phyloP scores from a whole-genome alignment of 768 basidiomycete species.

The Termitomyces sp. region DNA sequence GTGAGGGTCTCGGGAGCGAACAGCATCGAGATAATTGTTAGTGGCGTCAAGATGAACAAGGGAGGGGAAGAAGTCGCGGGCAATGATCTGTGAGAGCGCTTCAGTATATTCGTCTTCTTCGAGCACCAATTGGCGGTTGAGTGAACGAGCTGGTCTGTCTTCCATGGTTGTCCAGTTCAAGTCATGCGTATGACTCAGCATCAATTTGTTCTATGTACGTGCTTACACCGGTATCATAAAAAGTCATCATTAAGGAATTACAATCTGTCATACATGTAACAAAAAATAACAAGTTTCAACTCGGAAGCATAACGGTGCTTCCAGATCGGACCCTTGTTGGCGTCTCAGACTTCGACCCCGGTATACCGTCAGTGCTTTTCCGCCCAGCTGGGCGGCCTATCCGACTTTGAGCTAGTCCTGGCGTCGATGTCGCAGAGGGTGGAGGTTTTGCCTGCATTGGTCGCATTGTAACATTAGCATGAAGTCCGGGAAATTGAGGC shows the following conservation, averaged over 20 bases:
- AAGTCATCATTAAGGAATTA: constrained; percentile 13
- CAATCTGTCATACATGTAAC: constrained; percentile 1
- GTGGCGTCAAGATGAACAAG: constrained; percentile 86
- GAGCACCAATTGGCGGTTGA: constrained; percentile 67
- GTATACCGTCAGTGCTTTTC: constrained; percentile 23
- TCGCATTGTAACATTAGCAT: constrained; percentile 45
- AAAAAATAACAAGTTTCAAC: constrained; percentile 3
- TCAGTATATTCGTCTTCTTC: constrained; percentile 96
- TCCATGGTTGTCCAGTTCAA: constrained; percentile 9
- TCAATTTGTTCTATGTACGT: neutral
- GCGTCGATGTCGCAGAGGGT: constrained; percentile 24
- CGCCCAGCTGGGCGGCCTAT: constrained; percentile 37
- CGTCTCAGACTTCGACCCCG: neutral
- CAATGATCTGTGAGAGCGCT: constrained; percentile 87
- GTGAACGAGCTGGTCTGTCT: constrained; percentile 36
- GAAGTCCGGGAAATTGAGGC: constrained; percentile 36
- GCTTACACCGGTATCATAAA: constrained; percentile 2
- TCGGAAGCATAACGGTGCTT: constrained; percentile 8
- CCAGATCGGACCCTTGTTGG: constrained; percentile 14
- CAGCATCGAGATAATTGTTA: constrained; percentile 79
- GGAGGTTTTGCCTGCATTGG: constrained; percentile 32
- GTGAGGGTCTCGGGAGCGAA: constrained; percentile 68
- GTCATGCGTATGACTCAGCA: constrained; percentile 5
- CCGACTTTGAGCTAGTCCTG: constrained; percentile 43
- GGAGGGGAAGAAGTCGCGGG: constrained; percentile 96